Conservation (phyloP, 768 basidiomycete species). For the Leccinum imitatum region DNA sequence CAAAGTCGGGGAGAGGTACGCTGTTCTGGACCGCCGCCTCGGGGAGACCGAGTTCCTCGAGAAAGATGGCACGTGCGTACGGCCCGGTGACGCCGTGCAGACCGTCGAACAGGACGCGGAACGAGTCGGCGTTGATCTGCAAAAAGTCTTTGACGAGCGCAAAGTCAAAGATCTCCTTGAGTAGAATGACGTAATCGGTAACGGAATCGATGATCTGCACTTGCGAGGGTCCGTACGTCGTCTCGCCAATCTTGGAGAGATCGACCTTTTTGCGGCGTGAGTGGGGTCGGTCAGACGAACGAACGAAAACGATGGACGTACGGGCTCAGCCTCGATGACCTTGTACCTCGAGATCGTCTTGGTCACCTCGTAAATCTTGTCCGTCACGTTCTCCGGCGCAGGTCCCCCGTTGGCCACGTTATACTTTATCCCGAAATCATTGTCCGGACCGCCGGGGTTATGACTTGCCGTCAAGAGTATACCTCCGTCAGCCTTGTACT, state of each 20-base stretch:
- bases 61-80: constrained; percentile 86
- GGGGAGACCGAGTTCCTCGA: constrained; percentile 79
- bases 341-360: constrained; percentile 87
- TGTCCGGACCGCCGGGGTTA: constrained; percentile 97
- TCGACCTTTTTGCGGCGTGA: constrained; percentile 56
- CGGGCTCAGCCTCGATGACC: constrained; percentile 71
- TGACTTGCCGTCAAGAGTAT: constrained; percentile 96
- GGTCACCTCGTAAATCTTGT: constrained; percentile 91
- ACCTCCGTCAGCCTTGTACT: constrained; percentile 94
- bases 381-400: constrained; percentile 94
- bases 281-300: background rate
- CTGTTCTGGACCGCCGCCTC: constrained; percentile 87
- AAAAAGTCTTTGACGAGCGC: constrained; percentile 89
- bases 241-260: constrained; percentile 78
- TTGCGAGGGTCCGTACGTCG: constrained; percentile 75
- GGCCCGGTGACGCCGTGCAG: constrained; percentile 97
- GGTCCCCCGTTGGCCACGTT: constrained; percentile 98
- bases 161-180: constrained; percentile 94
- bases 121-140: constrained; percentile 59
- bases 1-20: constrained; percentile 90
- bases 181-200: constrained; percentile 77
- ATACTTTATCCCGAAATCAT: constrained; percentile 99
- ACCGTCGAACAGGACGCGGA: constrained; percentile 92
- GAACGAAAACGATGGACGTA: constrained; percentile 38
- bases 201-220: constrained; percentile 96